Percentiles rank a stretch among this genome's conserved stretches.
phyloP scores from a whole-genome alignment of 805 yeast species.

The Scheffersomyces ergatensis region DNA sequence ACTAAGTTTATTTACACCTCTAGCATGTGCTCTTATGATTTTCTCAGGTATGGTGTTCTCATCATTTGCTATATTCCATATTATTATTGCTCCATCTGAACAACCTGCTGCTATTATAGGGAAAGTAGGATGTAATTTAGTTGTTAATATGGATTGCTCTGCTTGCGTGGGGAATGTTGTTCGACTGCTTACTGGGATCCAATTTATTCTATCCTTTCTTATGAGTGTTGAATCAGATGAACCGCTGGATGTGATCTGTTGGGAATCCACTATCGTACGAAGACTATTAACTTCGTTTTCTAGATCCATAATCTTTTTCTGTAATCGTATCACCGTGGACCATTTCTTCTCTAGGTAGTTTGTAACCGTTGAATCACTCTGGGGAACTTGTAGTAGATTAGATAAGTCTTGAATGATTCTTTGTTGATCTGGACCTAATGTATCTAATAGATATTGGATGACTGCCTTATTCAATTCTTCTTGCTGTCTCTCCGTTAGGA shows the following conservation, averaged over 20 bases:
- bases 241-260: conserved; percentile 8
- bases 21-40: conserved; percentile 72
- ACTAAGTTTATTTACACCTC: conserved; percentile 56
- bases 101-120: conserved; percentile 65
- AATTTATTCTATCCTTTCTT: conserved; percentile 38
- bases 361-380: conserved; percentile 30
- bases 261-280: conserved; percentile 42
- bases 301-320: conserved; percentile 66
- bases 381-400: conserved; percentile 7
- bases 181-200: conserved; percentile 60
- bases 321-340: conserved; percentile 80
- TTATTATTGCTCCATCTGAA: conserved; percentile 66
- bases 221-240: conserved; percentile 6
- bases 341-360: conserved; percentile 73
- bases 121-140: conserved; percentile 72
- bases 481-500: conserved; percentile 28
- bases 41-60: conserved; percentile 56
- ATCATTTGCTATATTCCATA: conserved; percentile 67
- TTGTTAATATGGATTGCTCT: conserved; percentile 55
- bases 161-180: conserved; percentile 50
- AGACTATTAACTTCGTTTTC: conserved; percentile 57
- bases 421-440: conserved; percentile 15
- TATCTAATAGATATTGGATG: conserved; percentile 44
- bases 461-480: conserved; percentile 47
- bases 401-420: conserved; percentile 6